Percentiles rank a stretch among this genome's conserved stretches.
These are phyloP conservation scores for Cladophialophora chaetospira DNA, from an alignment of 2,329 filamentous ascomycete genomes.

Conservation along the genomic window DNA sequence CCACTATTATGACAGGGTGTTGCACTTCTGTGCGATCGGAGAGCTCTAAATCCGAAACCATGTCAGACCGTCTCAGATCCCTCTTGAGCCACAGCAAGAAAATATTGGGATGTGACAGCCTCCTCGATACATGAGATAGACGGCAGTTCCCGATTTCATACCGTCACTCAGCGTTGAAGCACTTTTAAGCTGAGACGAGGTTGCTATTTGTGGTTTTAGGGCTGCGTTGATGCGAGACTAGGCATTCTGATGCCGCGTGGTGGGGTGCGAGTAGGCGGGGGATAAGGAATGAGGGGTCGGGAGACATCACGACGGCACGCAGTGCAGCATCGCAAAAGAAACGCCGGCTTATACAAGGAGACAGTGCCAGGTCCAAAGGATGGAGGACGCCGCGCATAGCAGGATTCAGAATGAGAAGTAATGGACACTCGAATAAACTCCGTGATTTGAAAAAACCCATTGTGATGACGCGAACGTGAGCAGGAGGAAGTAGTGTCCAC, in stretches of 20 bases:
- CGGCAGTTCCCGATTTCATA: not conserved
- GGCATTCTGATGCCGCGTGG: not conserved
- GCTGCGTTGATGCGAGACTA: conserved; percentile 14
- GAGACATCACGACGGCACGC: not conserved
- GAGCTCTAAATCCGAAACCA: conserved; percentile 4
- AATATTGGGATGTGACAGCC: not conserved
- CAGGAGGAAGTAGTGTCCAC: not conserved
- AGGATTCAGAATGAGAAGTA: too few species aligned
- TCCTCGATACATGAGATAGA: not conserved
- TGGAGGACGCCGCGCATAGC: not conserved
- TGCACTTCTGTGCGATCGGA: conserved; percentile 17
- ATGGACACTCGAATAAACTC: too few species aligned
- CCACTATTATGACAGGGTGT: not conserved
- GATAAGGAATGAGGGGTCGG: not conserved
- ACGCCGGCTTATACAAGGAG: too few species aligned
- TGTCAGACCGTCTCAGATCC: conserved; percentile 5
- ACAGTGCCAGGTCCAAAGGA: not conserved
- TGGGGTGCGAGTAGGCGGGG: not conserved
- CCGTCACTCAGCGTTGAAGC: too few species aligned
- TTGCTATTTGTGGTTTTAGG: conserved; percentile 15
- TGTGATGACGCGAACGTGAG: not conserved
- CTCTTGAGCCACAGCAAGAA: conserved; percentile 11
- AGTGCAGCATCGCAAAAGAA: too few species aligned
- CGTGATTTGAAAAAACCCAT: too few species aligned
- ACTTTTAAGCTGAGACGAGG: not conserved